Base-by-base conservation (phyloP, 140 eudicot species). In the Senecio squalidus region DNA sequence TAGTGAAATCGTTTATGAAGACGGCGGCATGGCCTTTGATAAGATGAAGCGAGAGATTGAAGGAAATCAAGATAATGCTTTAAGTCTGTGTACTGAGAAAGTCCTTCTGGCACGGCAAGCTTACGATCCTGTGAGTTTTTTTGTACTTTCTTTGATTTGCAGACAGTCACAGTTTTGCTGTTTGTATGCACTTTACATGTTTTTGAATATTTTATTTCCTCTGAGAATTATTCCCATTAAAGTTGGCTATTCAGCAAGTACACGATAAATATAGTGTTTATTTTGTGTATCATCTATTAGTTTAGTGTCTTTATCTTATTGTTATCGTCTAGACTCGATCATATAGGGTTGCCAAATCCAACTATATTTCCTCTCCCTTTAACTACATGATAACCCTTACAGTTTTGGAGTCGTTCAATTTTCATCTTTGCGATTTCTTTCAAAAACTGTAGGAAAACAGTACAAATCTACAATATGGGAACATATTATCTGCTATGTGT, bases 41-140 rank as follows among this genome's bases (percentile, higher is more conserved):
- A 86, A 80, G 59, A 55, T 80, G 71, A 83, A 71, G 53, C 86
- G 73, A 67, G 98, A 81, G 22, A 87, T 79, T 16, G 98, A 92
- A 74, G 80, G 62, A 2, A 84, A 73, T 53, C 98, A 92, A 73
- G 96, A 92, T 60, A 92, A 67, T 69, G 95, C 98, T 23, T 75
- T 92, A 44, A 87, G 81, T 58, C 77, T 92, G 16, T 92, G 96
- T 64, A 92, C 98, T 0, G 96, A 92, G 72, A 92, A 92, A 82
- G 96, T 92, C 21, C 72, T 92, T 34, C 62, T 87, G 38, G 98
- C 98, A 10, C 82, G 98, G 23, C 98, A 92, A 75, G 98, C 98
- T 68, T 80, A 84, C 71, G 98, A 92, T 71, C 95, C 87, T 51
- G 98, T 91, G 64, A 81, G 98, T 49, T 66, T 48, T 3, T 25